These are phyloP conservation scores for Pythium guiyangense DNA, from an alignment of 352 stramenopile species.

Conservation along the genomic window DNA sequence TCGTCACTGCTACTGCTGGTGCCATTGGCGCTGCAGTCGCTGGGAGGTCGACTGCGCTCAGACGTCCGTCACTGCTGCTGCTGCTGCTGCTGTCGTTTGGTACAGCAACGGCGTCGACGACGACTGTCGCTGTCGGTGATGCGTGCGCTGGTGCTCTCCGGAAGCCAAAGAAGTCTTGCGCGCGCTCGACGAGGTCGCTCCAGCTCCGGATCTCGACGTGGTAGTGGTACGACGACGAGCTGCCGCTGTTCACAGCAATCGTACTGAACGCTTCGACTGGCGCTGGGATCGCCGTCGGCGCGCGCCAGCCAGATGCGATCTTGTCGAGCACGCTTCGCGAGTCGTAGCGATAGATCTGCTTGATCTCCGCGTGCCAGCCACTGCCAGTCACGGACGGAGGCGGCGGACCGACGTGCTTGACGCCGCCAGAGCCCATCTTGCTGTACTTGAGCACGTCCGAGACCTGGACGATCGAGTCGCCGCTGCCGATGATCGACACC, in stretches of 20 bases:
- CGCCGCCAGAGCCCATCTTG: constrained; percentile 14
- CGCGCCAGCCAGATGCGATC: neutral
- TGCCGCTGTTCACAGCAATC: neutral
- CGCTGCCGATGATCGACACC: constrained; percentile 17
- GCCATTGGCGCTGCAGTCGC: neutral
- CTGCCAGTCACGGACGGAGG: constrained; percentile 5
- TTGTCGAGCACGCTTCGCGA: constrained; percentile 2
- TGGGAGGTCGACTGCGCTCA: neutral
- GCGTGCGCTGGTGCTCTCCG: neutral
- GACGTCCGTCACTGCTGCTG: no score
- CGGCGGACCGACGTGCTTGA: constrained; percentile 13
- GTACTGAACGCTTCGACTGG: constrained; percentile 12
- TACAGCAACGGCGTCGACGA: no score
- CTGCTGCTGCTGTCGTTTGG: no score
- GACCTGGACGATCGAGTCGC: constrained; percentile 13
- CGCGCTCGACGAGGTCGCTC: constrained; percentile 5
- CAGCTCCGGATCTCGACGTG: constrained; percentile 13
- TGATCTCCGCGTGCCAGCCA: constrained; percentile 1
- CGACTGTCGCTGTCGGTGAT: neutral
- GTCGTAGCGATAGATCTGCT: constrained; percentile 2
- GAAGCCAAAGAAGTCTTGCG: constrained; percentile 8
- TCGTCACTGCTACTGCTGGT: neutral
- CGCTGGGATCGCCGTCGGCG: constrained; percentile 4
- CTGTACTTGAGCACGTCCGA: constrained; percentile 3
- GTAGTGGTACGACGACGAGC: neutral